A percentile compares a stretch with the other conserved stretches of the same genome.
phyloP scores from a whole-genome alignment of 495 filamentous ascomycete species.

The Aspergillus sclerotioniger region DNA sequence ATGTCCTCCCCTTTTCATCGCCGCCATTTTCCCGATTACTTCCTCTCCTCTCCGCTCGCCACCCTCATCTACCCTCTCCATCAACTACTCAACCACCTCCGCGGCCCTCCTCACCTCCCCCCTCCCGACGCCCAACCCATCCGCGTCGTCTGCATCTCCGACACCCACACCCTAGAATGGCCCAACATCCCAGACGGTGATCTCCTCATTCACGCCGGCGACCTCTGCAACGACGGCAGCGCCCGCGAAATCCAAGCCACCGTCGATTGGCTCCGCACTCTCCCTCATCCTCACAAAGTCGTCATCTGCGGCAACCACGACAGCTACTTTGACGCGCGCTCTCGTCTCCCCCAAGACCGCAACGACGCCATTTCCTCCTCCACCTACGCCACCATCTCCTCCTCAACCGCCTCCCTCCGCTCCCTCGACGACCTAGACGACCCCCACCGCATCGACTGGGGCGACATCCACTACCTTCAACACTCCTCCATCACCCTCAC shows the following conservation, averaged over 20 bases:
- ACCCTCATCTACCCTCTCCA: slow-evolving; percentile 56
- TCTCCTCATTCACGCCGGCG: slow-evolving; percentile 85
- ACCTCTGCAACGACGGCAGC: slow-evolving; percentile 73
- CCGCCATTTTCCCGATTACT: slow-evolving; percentile 44
- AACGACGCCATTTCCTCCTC: slow-evolving; percentile 16
- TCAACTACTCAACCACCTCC: slow-evolving; percentile 59
- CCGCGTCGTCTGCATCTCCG: slow-evolving; percentile 82
- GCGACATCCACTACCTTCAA: slow-evolving; percentile 62
- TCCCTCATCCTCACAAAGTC: slow-evolving; percentile 76
- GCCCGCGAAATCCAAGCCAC: slow-evolving; percentile 69
- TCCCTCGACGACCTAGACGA: slow-evolving; percentile 38
- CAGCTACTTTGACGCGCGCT: slow-evolving; percentile 67
- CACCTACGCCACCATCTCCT: slow-evolving; percentile 35
- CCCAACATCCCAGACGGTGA: slow-evolving; percentile 70
- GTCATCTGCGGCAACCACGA: slow-evolving; percentile 91
- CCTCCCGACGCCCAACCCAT: slow-evolving; percentile 54
- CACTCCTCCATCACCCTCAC: slow-evolving; percentile 53
- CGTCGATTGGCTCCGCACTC: slow-evolving; percentile 71
- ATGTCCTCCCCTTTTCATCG: slow-evolving; percentile 50
- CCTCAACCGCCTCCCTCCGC: slow-evolving; percentile 41
- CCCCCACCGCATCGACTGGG: slow-evolving; percentile 51
- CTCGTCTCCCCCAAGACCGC: slow-evolving; percentile 42
- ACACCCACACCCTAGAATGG: slow-evolving; percentile 75
- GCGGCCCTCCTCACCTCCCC: slow-evolving; percentile 56
- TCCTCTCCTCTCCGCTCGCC: slow-evolving; percentile 50